A percentile compares a stretch with the other conserved stretches of the same genome.
Conservation (phyloP, 2,329 filamentous ascomycete genomes). For the Epichloe sibirici region DNA sequence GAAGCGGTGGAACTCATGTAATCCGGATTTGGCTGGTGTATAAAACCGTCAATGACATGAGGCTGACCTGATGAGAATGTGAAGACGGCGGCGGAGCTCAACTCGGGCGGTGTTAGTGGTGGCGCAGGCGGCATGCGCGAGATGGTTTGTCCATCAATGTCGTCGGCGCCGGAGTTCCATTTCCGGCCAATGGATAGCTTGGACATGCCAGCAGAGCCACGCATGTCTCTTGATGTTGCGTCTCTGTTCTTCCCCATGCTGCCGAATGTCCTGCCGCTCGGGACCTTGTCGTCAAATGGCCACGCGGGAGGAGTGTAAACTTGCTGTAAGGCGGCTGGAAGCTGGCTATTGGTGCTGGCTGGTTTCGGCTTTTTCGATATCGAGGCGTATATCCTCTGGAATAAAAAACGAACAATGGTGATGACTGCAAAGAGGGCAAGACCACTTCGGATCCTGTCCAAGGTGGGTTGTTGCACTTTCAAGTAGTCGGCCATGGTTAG, state of each 20-base stretch:
- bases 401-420: constrained; percentile 21
- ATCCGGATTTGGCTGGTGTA: constrained; percentile 39
- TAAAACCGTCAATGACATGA: constrained; percentile 23
- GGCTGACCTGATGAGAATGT: constrained; percentile 26
- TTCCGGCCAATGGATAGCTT: constrained; percentile 15
- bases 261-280: constrained; percentile 1
- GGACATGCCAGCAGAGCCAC: constrained; percentile 4
- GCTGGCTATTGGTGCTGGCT: constrained; percentile 5
- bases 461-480: constrained; percentile 18
- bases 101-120: constrained; percentile 36
- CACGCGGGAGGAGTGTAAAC: constrained; percentile 10
- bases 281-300: constrained; percentile 17
- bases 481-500: constrained; percentile 18
- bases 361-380: neutral
- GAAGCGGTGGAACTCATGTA: constrained; percentile 28
- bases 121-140: constrained; percentile 31
- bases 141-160: constrained; percentile 18
- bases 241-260: constrained; percentile 1
- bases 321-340: constrained; percentile 8
- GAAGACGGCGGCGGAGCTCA: constrained; percentile 28
- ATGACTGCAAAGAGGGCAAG: constrained; percentile 24
- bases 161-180: constrained; percentile 15
- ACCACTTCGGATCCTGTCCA: constrained; percentile 16
- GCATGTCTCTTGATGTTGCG: constrained; percentile 7
- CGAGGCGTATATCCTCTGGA: constrained; percentile 11